phyloP scores from a whole-genome alignment of 2,329 filamentous ascomycete genomes.

The Beauveria scarabaeidicola region DNA sequence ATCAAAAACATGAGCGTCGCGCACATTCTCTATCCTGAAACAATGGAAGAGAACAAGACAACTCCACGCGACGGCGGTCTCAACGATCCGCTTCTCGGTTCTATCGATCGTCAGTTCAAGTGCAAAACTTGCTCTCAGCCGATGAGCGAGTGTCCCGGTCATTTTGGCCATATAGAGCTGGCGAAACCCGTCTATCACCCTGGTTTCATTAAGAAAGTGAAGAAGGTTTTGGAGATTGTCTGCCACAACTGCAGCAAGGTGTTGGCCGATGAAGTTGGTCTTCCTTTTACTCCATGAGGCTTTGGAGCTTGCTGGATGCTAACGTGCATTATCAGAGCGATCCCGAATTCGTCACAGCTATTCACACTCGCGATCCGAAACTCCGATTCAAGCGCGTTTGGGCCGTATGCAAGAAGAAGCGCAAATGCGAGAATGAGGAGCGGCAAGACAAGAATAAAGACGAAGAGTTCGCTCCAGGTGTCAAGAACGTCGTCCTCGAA shows the following conservation, averaged over 20 bases:
- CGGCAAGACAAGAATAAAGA: slow-evolving; percentile 60
- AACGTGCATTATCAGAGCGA: slow-evolving; percentile 63
- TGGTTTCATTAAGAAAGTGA: slow-evolving; percentile 98
- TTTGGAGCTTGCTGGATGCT: slow-evolving; percentile 50
- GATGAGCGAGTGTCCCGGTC: slow-evolving; percentile 92
- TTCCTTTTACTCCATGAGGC: slow-evolving; percentile 44
- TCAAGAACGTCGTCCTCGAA: slow-evolving; percentile 40
- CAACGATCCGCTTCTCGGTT: slow-evolving; percentile 92
- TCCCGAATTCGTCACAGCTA: slow-evolving; percentile 71
- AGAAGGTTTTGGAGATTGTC: slow-evolving; percentile 97
- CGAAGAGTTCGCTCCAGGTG: slow-evolving; percentile 54
- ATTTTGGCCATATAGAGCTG: slow-evolving; percentile 98
- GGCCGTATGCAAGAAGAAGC: slow-evolving; percentile 84
- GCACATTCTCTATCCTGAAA: slow-evolving; percentile 96
- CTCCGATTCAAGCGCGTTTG: slow-evolving; percentile 88
- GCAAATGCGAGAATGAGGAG: slow-evolving; percentile 73
- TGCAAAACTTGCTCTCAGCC: slow-evolving; percentile 95
- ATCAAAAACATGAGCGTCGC: slow-evolving; percentile 98
- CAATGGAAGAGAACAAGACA: slow-evolving; percentile 92
- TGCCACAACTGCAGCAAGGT: slow-evolving; percentile 99
- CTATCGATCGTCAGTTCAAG: slow-evolving; percentile 90
- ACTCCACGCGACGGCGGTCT: slow-evolving; percentile 85
- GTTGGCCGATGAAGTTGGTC: slow-evolving; percentile 95
- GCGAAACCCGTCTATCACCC: slow-evolving; percentile 90
- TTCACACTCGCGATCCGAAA: slow-evolving; percentile 85